phyloP scores from a whole-genome alignment of 2,329 filamentous ascomycete genomes.

The Ceratocystis destructans region DNA sequence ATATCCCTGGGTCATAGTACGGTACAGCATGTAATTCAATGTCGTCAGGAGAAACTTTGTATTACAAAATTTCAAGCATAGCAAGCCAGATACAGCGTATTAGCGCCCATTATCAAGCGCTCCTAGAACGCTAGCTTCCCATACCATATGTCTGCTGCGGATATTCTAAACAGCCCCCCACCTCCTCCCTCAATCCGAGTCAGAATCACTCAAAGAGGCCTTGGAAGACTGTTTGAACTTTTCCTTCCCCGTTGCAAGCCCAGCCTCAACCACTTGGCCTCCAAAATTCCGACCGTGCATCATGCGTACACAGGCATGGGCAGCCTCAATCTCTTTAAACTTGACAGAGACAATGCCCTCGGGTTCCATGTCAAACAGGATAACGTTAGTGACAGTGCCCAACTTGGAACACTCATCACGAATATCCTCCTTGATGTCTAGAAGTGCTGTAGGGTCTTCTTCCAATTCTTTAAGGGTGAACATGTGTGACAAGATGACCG shows the following conservation, averaged over 20 bases:
- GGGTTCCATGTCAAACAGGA: constrained; percentile 74
- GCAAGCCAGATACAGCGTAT: not conserved
- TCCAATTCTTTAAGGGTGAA: constrained; percentile 77
- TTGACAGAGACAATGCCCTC: constrained; percentile 76
- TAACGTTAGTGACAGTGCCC: constrained; percentile 78
- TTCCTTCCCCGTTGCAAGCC: constrained; percentile 56
- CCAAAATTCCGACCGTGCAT: constrained; percentile 76
- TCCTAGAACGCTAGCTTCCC: not conserved
- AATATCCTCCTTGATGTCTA: constrained; percentile 92
- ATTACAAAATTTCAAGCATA: not conserved
- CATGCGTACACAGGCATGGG: constrained; percentile 54
- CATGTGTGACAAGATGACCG: constrained; percentile 83
- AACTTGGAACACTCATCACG: constrained; percentile 78
- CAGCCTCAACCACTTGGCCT: constrained; percentile 56
- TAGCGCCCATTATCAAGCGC: not conserved
- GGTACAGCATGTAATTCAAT: not conserved
- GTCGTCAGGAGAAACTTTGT: not conserved
- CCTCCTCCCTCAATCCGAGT: constrained; percentile 10
- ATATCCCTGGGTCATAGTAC: not conserved
- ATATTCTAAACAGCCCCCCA: not conserved
- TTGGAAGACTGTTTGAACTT: constrained; percentile 56
- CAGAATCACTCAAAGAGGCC: constrained; percentile 20
- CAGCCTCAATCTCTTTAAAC: constrained; percentile 59
- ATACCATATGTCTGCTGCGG: not conserved
- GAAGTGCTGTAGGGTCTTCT: constrained; percentile 65